Evolutionary conservation across 2,329 filamentous ascomycete genomes (phyloP), one percentile per base, ranked within the genome.

Genomic region (Huntiella decipiens): DNA sequence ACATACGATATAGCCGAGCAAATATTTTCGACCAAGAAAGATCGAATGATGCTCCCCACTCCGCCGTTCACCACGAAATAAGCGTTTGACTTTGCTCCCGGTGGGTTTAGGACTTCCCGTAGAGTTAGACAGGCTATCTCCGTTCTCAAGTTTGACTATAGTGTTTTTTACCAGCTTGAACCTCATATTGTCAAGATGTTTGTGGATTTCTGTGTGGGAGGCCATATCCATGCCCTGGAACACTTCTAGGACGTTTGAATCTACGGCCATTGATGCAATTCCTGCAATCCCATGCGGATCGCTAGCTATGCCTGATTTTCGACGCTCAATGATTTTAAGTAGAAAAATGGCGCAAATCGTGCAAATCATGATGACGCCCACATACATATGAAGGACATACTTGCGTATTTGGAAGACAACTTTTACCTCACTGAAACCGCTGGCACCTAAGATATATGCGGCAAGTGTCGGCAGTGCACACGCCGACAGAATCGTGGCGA

Each of bases 261-360:
- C 73, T 2, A 80, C 79, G 6, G 80, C 79, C 79, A 85, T 83
- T 47, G 79, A 74, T 4, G 80, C 80, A 34, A 84, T 66, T 2
- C 80, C 80, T 2, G 79, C 78, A 43, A 85, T 82, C 4, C 80
- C 80, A 52, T 74, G 76, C 4, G 82, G 79, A 55, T 84, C 77
- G 4, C 73, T 72, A 3, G 75, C 59, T 12, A 85, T 63, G 0
- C 80, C 80, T 3, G 77, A 80, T 36, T 71, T 74, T 16, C 80
- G 66, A 12, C 66, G 66, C 46, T 72, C 70, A 38, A 83, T 68
- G 50, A 76, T 67, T 52, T 68, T 73, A 38, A 82, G 66, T 3
- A 84, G 63, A 2, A 71, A 56, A 28, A 65, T 63, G 0, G 75
- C 77, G 34, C 73, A 64, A 1, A 70, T 52, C 3, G 77, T 75